Evolutionary conservation across 768 basidiomycete genomes (phyloP), one percentile per base, ranked within the genome.

Genomic region (Trametes cinnabarina): DNA sequence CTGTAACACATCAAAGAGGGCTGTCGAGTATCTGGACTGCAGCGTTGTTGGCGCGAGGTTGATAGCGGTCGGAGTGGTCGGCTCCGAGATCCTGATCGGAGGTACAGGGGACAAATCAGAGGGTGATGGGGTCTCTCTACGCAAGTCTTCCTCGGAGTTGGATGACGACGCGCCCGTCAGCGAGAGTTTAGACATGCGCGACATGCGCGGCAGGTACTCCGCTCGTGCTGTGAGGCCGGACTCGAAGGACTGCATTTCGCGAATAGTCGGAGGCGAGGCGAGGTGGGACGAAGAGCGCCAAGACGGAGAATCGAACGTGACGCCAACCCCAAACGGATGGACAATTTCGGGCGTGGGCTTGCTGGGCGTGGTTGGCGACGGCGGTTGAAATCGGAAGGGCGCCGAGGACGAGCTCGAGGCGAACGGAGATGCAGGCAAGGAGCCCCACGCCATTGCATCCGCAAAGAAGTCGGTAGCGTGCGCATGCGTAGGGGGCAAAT

Each of bases 221-320:
- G 88, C 87, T 22, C 84, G 81, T 0, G 88, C 90, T 0, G 92
- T 94, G 35, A 88, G 69, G 1, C 85, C 85, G 4, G 90, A 92
- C 63, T 94, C 92, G 66, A 93, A 94, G 0, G 88, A 90, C 63
- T 92, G 90, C 86, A 92, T 89, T 68, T 87, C 87, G 22, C 90
- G 86, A n/a, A 94, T 69, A 41, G 77, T 75, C 4, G 81, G 83
- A 1, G 68, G 65, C 19, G 67, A 65, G 26, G 62, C 34, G 30
- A 69, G 63, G 41, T 82, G 71, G 1, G 75, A 51, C 1, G 74
- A 70, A 8, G 78, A 75, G 32, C 73, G 77, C 58, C 79, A 75
- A 0, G 77, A 69, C 3, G 86, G 87, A 0, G 82, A 77, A 53
- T 85, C 84, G 63, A 87, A 91, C 3, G 73, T 61, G 28, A 91